These are phyloP conservation scores for Candida mesenterica DNA, from an alignment of 1,139 yeast genomes.

Conservation along the genomic window DNA sequence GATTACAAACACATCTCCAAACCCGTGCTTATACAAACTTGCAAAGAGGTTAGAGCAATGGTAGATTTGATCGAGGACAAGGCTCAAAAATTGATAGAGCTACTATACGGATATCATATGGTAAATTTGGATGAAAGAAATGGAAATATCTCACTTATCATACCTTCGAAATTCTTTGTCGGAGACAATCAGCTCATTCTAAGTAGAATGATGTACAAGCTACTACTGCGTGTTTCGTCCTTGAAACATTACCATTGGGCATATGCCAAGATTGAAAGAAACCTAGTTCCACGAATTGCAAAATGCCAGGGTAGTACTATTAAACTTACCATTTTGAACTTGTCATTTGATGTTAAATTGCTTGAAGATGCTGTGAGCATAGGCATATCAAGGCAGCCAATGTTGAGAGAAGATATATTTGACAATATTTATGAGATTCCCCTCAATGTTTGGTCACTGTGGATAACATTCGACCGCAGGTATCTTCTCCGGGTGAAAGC, in stretches of 20 bases:
- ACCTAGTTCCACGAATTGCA: constrained; percentile 26
- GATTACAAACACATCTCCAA: constrained; percentile 11
- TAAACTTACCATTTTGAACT: constrained; percentile 18
- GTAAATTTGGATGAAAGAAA: constrained; percentile 7
- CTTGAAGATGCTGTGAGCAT: constrained; percentile 8
- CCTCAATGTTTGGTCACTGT: constrained; percentile 19
- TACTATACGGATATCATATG: too few species aligned
- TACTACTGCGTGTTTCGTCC: constrained; percentile 37
- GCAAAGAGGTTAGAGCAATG: constrained; percentile 13
- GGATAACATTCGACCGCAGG: constrained; percentile 27
- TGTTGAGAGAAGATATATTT: constrained; percentile 18
- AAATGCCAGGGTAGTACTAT: neutral
- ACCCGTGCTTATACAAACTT: constrained; percentile 15
- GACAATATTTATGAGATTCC: constrained; percentile 6
- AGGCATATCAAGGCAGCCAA: constrained; percentile 24
- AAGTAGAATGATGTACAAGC: constrained; percentile 33
- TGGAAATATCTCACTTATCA: constrained; percentile 8
- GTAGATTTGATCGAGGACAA: constrained; percentile 2
- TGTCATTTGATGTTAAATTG: constrained; percentile 19
- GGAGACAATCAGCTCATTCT: constrained; percentile 22
- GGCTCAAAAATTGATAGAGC: too few species aligned
- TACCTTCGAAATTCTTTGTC: constrained; percentile 9
- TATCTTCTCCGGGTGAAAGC: constrained; percentile 29
- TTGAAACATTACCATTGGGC: constrained; percentile 44
- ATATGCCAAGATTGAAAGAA: constrained; percentile 42